Conservation (phyloP, 2,329 filamentous ascomycete genomes). For the Epichloe typhina region DNA sequence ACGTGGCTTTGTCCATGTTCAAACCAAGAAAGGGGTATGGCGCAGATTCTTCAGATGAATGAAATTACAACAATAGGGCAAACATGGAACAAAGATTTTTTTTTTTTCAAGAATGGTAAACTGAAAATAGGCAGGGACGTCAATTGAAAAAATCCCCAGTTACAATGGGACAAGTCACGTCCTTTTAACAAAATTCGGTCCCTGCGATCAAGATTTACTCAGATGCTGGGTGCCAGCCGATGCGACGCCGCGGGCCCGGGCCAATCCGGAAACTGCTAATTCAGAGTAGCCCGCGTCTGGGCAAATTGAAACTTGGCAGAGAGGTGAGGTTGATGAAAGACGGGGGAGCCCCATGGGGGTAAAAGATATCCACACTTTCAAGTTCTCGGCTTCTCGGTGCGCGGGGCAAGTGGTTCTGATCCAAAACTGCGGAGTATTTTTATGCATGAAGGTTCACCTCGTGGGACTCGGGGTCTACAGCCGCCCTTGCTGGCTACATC, state of each 20-base stretch:
- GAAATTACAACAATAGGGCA: not conserved
- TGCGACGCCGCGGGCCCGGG: not conserved
- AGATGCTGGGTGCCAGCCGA: not conserved
- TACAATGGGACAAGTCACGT: not conserved
- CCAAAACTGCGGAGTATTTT: no score
- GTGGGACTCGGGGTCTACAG: not conserved
- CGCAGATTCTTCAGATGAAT: no score
- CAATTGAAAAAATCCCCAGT: not conserved
- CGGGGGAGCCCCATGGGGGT: not conserved
- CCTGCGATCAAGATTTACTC: not conserved
- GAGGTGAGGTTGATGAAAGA: not conserved
- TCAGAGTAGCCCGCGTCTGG: not conserved
- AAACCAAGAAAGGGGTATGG: no score
- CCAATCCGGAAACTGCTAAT: not conserved
- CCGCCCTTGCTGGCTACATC: not conserved
- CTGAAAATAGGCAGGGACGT: no score
- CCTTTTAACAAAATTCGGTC: not conserved
- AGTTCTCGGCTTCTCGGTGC: not conserved
- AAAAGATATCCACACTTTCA: not conserved
- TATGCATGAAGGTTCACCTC: not conserved
- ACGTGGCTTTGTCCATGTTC: constrained; percentile 5
- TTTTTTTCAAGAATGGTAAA: not conserved
- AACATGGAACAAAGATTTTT: not conserved
- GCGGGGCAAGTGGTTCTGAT: no score
- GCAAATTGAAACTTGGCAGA: not conserved